Percentiles rank a stretch among this genome's conserved stretches.
phyloP scores from a whole-genome alignment of 1,284 basidiomycete species.

The Apiotrichum brassicae region DNA sequence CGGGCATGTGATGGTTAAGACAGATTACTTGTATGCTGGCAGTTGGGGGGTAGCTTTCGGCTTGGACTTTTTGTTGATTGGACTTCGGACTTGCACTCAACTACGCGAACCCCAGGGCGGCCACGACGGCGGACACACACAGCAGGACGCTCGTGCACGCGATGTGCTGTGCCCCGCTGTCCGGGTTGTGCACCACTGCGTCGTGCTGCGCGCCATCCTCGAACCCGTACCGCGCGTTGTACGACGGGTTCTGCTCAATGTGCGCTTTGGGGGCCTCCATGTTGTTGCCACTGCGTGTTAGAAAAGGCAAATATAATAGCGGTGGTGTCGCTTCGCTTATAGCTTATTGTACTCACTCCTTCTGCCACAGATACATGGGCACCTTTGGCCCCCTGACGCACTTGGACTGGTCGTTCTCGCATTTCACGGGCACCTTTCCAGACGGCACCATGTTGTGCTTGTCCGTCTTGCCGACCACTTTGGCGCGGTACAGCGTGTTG shows the following conservation, averaged over 20 bases:
- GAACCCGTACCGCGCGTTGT: constrained; percentile 27
- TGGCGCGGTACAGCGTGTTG: constrained; percentile 70
- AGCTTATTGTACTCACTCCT: constrained; percentile 7
- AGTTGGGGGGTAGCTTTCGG: too few relatives aligned
- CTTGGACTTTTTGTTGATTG: too few relatives aligned
- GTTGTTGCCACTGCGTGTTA: constrained; percentile 10
- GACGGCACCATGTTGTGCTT: constrained; percentile 29
- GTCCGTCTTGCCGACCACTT: constrained; percentile 50
- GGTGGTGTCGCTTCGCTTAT: neutral
- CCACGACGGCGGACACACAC: too few relatives aligned
- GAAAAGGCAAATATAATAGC: neutral
- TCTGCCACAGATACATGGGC: constrained; percentile 18
- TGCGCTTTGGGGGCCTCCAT: neutral
- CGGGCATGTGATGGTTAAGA: too few relatives aligned
- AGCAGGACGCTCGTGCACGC: too few relatives aligned
- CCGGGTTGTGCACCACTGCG: too few relatives aligned
- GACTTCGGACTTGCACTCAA: too few relatives aligned
- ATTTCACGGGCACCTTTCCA: constrained; percentile 46
- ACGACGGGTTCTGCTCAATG: constrained; percentile 34
- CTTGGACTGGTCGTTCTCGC: constrained; percentile 23
- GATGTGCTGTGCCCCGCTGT: too few relatives aligned
- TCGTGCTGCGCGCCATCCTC: constrained; percentile 28
- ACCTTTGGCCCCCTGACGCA: constrained; percentile 34
- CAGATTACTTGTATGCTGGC: too few relatives aligned
- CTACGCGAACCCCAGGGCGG: too few relatives aligned